Percentiles rank a stretch among this genome's conserved stretches.
phyloP scores from a whole-genome alignment of 2,329 filamentous ascomycete genomes.

The Magnaporthiopsis poae region DNA sequence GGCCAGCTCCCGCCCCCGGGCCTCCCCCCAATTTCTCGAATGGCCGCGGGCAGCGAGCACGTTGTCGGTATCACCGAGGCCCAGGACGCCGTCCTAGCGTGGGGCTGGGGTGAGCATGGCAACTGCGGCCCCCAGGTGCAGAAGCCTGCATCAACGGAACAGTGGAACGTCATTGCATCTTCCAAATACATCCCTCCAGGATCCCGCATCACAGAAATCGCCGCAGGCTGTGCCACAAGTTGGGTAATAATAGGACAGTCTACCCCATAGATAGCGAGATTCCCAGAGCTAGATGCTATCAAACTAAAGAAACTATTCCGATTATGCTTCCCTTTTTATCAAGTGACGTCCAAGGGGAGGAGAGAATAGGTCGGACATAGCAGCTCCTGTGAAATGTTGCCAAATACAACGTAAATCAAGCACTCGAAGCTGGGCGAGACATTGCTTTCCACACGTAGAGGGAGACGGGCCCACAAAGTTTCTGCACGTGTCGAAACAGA shows the following conservation, averaged over 20 bases:
- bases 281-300: background rate
- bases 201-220: constrained; percentile 50
- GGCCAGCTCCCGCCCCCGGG: constrained; percentile 66
- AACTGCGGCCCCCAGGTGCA: constrained; percentile 65
- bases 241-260: constrained; percentile 44
- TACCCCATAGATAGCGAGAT: background rate
- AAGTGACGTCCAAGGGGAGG: background rate
- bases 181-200: constrained; percentile 41
- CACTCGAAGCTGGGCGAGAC: background rate
- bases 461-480: background rate
- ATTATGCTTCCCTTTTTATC: background rate
- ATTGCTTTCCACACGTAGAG: no score
- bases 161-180: constrained; percentile 57
- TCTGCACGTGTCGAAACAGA: background rate
- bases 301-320: background rate
- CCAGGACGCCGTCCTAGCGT: constrained; percentile 59
- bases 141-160: constrained; percentile 57
- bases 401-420: background rate
- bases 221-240: constrained; percentile 83
- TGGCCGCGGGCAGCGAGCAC: constrained; percentile 88
- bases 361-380: background rate
- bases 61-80: constrained; percentile 59
- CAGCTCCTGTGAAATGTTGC: background rate
- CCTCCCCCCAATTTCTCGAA: constrained; percentile 40
- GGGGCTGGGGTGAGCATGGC: constrained; percentile 97